These are phyloP conservation scores for Volvox carteri DNA, from an alignment of 163 green algal species.

Conservation along the genomic window DNA sequence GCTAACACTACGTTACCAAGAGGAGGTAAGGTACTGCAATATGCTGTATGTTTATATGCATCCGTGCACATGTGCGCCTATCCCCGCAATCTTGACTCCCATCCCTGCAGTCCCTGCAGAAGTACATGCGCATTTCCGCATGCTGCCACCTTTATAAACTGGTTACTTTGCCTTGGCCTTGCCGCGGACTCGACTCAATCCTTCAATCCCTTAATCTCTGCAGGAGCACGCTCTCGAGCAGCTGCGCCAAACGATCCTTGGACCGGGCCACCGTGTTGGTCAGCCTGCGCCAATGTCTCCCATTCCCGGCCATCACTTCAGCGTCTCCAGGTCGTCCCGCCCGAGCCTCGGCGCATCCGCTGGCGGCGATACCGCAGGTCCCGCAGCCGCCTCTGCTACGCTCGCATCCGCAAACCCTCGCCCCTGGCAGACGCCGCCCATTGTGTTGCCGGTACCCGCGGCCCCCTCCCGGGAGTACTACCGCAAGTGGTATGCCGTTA, in stretches of 20 bases:
- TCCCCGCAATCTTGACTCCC: no score
- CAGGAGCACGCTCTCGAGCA: neutral
- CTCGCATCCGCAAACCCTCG: neutral
- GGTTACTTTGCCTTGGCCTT: no score
- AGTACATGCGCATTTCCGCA: no score
- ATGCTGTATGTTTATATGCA: no score
- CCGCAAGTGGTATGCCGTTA: conserved; percentile 37
- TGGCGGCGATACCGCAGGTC: neutral
- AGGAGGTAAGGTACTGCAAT: neutral
- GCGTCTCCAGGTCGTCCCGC: no score
- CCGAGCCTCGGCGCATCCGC: no score
- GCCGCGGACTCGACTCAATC: no score
- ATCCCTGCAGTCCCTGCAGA: no score
- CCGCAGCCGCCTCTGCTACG: neutral
- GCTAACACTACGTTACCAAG: neutral
- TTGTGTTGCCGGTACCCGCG: neutral
- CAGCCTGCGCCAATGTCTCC: neutral
- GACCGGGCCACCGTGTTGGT: neutral
- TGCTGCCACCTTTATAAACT: no score
- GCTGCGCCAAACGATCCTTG: neutral
- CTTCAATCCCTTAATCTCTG: no score
- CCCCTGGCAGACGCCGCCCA: neutral
- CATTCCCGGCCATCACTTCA: neutral
- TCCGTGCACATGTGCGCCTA: no score
- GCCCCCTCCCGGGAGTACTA: conserved; percentile 21